Percentiles rank a stretch among this genome's conserved stretches.
These are phyloP conservation scores for Leptographium radiaticola DNA, from an alignment of 2,329 filamentous ascomycete species.

Conservation along the genomic window DNA sequence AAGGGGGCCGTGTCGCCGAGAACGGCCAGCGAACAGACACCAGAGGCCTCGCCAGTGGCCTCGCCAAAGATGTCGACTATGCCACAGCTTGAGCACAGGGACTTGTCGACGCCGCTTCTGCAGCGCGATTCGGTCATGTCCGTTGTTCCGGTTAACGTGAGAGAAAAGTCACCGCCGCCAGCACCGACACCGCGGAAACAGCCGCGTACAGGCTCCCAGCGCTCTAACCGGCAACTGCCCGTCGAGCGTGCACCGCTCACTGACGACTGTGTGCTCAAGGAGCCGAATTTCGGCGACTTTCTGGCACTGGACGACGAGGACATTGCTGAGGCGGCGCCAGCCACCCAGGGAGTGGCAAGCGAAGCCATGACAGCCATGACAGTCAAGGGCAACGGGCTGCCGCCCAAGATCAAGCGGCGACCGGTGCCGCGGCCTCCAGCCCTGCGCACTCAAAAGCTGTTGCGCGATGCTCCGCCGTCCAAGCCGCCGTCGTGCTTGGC, in stretches of 20 bases:
- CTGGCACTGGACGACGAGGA: slow-evolving; percentile 43
- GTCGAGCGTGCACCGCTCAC: slow-evolving; percentile 7
- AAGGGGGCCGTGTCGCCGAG: background rate
- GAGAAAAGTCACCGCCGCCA: background rate
- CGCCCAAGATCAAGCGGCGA: background rate
- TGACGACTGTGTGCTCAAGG: slow-evolving; percentile 27
- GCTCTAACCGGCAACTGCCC: slow-evolving; percentile 7
- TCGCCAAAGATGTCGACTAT: slow-evolving; percentile 10
- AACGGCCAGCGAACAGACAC: slow-evolving; percentile 5
- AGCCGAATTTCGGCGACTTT: slow-evolving; percentile 41
- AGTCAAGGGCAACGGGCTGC: background rate
- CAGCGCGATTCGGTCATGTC: slow-evolving; percentile 5
- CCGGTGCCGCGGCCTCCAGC: background rate
- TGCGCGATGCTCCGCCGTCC: slow-evolving; percentile 12
- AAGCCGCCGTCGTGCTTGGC: slow-evolving; percentile 16
- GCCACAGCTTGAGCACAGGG: background rate
- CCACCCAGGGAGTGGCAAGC: background rate
- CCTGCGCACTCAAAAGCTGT: background rate
- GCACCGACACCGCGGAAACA: slow-evolving; percentile 7
- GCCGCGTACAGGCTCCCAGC: slow-evolving; percentile 5
- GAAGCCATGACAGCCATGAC: background rate
- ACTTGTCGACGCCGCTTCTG: slow-evolving; percentile 4
- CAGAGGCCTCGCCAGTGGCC: slow-evolving; percentile 10
- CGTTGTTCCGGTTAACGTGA: background rate
- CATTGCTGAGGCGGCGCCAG: slow-evolving; percentile 31